These are phyloP conservation scores for Aspergillus funiculosus DNA, from an alignment of 495 filamentous ascomycete species.

Conservation along the genomic window DNA sequence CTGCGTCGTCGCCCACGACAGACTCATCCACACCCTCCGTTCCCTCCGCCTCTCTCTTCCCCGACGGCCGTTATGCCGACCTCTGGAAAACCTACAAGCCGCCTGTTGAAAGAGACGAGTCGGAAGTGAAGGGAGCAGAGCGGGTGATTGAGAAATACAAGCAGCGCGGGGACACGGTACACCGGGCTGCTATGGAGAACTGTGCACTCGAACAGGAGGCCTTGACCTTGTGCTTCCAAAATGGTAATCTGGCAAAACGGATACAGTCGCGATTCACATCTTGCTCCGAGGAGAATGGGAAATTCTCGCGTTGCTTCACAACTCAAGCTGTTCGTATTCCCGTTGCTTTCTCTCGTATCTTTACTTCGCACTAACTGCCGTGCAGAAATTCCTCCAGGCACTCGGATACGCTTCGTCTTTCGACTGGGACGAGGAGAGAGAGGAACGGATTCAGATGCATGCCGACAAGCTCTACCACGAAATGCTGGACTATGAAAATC, in stretches of 20 bases:
- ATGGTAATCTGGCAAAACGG: constrained; percentile 48
- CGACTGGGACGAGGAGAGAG: constrained; percentile 57
- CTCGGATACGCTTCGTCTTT: constrained; percentile 76
- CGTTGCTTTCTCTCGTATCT: background rate
- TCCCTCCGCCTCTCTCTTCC: constrained; percentile 55
- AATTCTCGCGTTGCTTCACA: constrained; percentile 73
- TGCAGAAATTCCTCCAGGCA: constrained; percentile 78
- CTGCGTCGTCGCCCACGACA: constrained; percentile 12
- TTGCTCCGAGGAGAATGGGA: constrained; percentile 65
- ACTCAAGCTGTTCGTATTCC: constrained; percentile 63
- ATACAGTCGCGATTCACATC: constrained; percentile 55
- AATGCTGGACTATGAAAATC: constrained; percentile 71
- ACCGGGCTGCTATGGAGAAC: constrained; percentile 83
- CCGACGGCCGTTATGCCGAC: constrained; percentile 87
- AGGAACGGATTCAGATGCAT: constrained; percentile 93
- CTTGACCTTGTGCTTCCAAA: constrained; percentile 67
- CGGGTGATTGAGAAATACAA: constrained; percentile 79
- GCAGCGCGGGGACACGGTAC: constrained; percentile 69
- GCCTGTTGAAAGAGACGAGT: constrained; percentile 54
- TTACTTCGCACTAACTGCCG: background rate
- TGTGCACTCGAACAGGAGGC: constrained; percentile 79
- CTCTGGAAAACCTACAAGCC: constrained; percentile 87
- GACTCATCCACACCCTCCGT: constrained; percentile 42
- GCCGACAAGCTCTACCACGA: constrained; percentile 82
- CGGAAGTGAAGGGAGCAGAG: constrained; percentile 51